Conservation (phyloP, 495 filamentous ascomycete genomes). For the Cenococcum geophilum region DNA sequence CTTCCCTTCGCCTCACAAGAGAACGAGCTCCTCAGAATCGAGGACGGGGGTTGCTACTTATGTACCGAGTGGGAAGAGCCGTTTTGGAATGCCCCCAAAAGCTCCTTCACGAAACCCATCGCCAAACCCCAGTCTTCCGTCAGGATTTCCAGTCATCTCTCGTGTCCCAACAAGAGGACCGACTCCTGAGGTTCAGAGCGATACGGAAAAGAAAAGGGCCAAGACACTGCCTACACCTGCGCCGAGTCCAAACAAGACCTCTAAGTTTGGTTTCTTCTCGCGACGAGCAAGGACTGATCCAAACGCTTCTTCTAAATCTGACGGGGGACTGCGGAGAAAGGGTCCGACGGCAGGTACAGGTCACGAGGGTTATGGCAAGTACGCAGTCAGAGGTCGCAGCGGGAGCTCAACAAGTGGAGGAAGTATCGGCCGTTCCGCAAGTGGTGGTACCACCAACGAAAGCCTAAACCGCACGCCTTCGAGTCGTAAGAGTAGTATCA, state of each 20-base stretch:
- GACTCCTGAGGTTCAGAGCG: conserved; percentile 21
- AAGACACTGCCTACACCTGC: conserved; percentile 14
- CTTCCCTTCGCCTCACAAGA: conserved; percentile 43
- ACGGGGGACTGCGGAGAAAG: conserved; percentile 55
- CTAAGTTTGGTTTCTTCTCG: conserved; percentile 69
- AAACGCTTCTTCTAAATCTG: conserved; percentile 47
- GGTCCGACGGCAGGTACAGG: conserved; percentile 90
- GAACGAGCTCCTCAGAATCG: conserved; percentile 34
- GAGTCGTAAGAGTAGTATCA: conserved; percentile 50
- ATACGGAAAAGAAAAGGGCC: conserved; percentile 14
- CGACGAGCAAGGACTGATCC: conserved; percentile 63
- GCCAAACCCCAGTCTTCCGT: conserved; percentile 32
- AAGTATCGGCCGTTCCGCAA: conserved; percentile 50
- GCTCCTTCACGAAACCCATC: conserved; percentile 41
- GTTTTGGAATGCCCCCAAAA: conserved; percentile 33
- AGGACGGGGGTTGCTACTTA: conserved; percentile 11
- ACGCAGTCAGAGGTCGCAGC: conserved; percentile 55
- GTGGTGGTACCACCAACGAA: conserved; percentile 46
- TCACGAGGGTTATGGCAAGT: conserved; percentile 90
- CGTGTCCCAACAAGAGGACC: conserved; percentile 29
- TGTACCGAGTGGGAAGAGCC: conserved; percentile 8
- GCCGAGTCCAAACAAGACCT: conserved; percentile 40
- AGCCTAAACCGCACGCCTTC: conserved; percentile 38
- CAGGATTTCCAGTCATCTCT: conserved; percentile 20
- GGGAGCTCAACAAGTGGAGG: conserved; percentile 46